A percentile compares a stretch with the other conserved stretches of the same genome.
Conservation (phyloP, 345 rosid genomes). For the Eutrema yunnanense region DNA sequence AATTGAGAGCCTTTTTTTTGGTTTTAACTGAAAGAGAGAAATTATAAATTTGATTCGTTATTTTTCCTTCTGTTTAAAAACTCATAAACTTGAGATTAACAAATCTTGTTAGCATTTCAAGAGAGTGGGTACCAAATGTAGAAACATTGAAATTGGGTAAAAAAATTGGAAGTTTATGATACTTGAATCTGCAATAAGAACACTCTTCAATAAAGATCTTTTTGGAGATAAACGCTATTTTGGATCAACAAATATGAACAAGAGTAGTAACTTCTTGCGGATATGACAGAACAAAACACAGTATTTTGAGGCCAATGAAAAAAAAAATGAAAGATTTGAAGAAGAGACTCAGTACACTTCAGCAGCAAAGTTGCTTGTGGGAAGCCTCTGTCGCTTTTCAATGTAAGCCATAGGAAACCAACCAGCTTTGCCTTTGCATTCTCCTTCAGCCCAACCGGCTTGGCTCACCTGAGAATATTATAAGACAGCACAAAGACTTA, state of each 20-base stretch:
- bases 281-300: background rate
- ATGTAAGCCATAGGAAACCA: slow-evolving; percentile 89
- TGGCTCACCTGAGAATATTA: slow-evolving; percentile 50
- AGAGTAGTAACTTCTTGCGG: background rate
- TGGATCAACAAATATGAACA: slow-evolving; percentile 20
- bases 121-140: too few species aligned
- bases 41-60: background rate
- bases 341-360: slow-evolving; percentile 38
- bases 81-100: slow-evolving; percentile 7
- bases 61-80: background rate
- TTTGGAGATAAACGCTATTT: background rate
- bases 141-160: too few species aligned
- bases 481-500: background rate
- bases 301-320: background rate
- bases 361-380: slow-evolving; percentile 40
- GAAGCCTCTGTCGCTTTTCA: slow-evolving; percentile 85
- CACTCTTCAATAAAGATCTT: background rate
- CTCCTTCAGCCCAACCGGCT: slow-evolving; percentile 97
- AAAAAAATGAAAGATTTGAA: slow-evolving; percentile 1
- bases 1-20: background rate
- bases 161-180: too few species aligned
- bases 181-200: background rate
- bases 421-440: slow-evolving; percentile 90
- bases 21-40: background rate
- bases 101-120: background rate